These are phyloP conservation scores for Cardamine resedifolia DNA, from an alignment of 345 rosid genomes.

Conservation along the genomic window DNA sequence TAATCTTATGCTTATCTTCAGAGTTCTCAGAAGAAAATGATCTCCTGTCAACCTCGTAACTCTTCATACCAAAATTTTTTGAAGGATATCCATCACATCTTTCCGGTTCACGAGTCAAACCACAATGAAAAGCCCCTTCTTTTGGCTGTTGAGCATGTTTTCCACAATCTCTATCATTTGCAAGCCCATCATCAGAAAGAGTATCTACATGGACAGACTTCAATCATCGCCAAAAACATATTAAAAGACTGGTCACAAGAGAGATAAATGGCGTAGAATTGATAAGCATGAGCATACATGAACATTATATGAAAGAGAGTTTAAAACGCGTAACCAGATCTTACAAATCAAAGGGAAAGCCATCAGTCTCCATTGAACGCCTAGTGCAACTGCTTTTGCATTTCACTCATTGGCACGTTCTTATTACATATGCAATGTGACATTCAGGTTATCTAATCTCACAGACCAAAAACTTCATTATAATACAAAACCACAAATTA, in stretches of 20 bases:
- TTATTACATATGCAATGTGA: constrained; percentile 49
- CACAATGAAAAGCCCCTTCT: constrained; percentile 38
- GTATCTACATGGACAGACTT: constrained; percentile 35
- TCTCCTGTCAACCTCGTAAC: constrained; percentile 1
- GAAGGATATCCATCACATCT: too few relatives aligned
- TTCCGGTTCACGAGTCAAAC: constrained; percentile 3
- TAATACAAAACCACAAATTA: constrained; percentile 3
- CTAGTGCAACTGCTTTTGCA: constrained; percentile 34
- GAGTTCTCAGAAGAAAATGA: too few relatives aligned
- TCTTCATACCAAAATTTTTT: too few relatives aligned
- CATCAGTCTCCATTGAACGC: constrained; percentile 62
- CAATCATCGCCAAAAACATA: constrained; percentile 9
- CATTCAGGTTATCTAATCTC: constrained; percentile 49
- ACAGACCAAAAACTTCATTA: constrained; percentile 42
- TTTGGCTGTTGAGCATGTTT: constrained; percentile 21
- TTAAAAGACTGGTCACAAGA: constrained; percentile 11
- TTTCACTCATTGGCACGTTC: constrained; percentile 48
- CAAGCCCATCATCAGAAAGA: not conserved
- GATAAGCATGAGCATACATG: not conserved
- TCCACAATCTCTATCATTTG: not conserved
- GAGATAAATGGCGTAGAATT: not conserved
- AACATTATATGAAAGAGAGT: constrained; percentile 1
- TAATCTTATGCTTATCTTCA: too few relatives aligned
- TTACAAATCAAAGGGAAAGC: constrained; percentile 60
- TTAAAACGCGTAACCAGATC: constrained; percentile 47